phyloP scores from a whole-genome alignment of 2,329 filamentous ascomycete genomes.

The Sarocladium brachiariae region DNA sequence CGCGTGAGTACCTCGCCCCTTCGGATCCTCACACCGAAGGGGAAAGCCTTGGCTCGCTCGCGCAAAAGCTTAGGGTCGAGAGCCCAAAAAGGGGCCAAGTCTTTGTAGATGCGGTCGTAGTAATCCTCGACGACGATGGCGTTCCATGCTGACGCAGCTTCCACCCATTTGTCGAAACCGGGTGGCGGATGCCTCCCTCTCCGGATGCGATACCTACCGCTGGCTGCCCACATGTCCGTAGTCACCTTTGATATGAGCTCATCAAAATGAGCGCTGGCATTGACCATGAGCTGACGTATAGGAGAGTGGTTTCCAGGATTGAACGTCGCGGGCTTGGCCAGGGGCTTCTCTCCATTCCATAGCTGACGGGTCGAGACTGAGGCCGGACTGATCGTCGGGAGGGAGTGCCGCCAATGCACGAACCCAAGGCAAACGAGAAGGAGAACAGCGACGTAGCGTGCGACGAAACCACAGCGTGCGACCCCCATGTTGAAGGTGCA shows the following conservation, averaged over 20 bases:
- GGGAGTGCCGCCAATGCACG: neutral
- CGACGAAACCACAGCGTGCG: slow-evolving; percentile 11
- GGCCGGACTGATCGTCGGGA: neutral
- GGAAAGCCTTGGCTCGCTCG: slow-evolving; percentile 34
- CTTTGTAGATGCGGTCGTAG: slow-evolving; percentile 58
- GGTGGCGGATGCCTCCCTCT: slow-evolving; percentile 56
- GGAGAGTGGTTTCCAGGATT: slow-evolving; percentile 19
- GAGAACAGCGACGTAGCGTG: slow-evolving; percentile 11
- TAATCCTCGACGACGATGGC: slow-evolving; percentile 56
- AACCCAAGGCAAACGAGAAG: neutral
- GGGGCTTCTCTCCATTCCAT: neutral
- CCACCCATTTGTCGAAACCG: slow-evolving; percentile 55
- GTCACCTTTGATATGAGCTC: slow-evolving; percentile 37
- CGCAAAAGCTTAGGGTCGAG: slow-evolving; percentile 35
- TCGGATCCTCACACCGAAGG: slow-evolving; percentile 41
- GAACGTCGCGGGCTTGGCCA: neutral
- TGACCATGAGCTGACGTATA: slow-evolving; percentile 42
- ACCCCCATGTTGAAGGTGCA: slow-evolving; percentile 1
- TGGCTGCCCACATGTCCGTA: slow-evolving; percentile 41
- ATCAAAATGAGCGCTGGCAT: slow-evolving; percentile 37
- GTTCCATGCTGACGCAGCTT: slow-evolving; percentile 42
- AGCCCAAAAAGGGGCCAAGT: slow-evolving; percentile 55
- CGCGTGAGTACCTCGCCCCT: slow-evolving; percentile 32
- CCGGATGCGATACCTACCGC: slow-evolving; percentile 46
- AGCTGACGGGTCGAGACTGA: neutral